These are phyloP conservation scores for Ogataea pini DNA, from an alignment of 805 yeast species.

Conservation along the genomic window DNA sequence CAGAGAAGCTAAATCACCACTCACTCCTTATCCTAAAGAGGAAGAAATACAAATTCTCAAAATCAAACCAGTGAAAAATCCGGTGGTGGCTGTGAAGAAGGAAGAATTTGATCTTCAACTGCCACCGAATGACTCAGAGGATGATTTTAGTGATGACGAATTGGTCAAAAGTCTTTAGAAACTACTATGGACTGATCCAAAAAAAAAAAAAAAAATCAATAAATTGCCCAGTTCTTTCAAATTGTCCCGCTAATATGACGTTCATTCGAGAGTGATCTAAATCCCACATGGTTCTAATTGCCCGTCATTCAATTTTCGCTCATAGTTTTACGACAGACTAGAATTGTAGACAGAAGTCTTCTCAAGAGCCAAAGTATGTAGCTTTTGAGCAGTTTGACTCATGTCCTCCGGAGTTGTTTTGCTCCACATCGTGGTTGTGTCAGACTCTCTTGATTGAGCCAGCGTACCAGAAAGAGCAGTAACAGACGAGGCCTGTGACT, in stretches of 20 bases:
- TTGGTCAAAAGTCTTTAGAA: slow-evolving; percentile 8
- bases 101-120: slow-evolving; percentile 4
- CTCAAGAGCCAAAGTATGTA: background rate
- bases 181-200: too few relatives aligned
- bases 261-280: too few relatives aligned
- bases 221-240: too few relatives aligned
- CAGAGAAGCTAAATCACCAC: slow-evolving; percentile 25
- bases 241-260: too few relatives aligned
- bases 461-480: slow-evolving; percentile 1
- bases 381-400: background rate
- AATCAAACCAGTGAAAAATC: background rate
- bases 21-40: slow-evolving; percentile 22
- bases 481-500: slow-evolving; percentile 9
- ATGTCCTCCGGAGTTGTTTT: background rate
- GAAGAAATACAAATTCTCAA: slow-evolving; percentile 23
- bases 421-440: slow-evolving; percentile 11
- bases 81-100: slow-evolving; percentile 10
- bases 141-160: slow-evolving; percentile 28
- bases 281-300: too few relatives aligned
- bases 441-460: slow-evolving; percentile 5
- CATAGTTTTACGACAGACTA: too few relatives aligned
- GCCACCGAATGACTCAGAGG: slow-evolving; percentile 10
- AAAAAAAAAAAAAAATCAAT: too few relatives aligned
- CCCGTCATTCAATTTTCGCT: too few relatives aligned
- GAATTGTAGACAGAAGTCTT: background rate